A percentile compares a stretch with the other conserved stretches of the same genome.
phyloP scores from a whole-genome alignment of 73 alveolate genomes.

The Symbiodinium pilosum region DNA sequence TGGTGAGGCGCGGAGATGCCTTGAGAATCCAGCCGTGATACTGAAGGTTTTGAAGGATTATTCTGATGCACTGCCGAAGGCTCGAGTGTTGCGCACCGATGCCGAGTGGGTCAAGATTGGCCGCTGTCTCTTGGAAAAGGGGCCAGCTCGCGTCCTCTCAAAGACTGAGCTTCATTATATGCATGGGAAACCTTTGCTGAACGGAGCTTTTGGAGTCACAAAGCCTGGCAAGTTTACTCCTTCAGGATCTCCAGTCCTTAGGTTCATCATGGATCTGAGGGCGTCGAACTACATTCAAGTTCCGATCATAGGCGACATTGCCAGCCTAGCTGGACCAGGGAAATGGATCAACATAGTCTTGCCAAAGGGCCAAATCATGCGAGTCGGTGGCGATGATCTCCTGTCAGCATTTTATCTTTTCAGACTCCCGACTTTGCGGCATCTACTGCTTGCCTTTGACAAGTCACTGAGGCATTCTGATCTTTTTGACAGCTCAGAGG shows the following conservation, averaged over 20 bases:
- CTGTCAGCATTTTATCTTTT: slow-evolving; percentile 5
- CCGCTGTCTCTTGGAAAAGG: background rate
- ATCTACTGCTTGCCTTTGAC: background rate
- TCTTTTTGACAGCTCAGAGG: background rate
- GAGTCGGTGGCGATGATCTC: slow-evolving; percentile 1
- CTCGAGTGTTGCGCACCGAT: background rate
- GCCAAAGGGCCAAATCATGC: background rate
- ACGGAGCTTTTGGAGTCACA: slow-evolving; percentile 16
- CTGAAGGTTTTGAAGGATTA: background rate
- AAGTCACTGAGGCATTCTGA: background rate
- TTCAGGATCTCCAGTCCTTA: background rate
- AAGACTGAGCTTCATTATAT: background rate
- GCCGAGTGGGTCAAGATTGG: background rate
- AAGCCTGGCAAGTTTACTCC: background rate
- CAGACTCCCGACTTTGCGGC: background rate
- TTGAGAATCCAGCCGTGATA: background rate
- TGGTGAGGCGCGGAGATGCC: background rate
- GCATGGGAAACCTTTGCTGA: background rate
- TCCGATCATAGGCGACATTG: background rate
- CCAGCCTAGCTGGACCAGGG: background rate
- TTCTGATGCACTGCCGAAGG: background rate
- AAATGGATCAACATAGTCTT: slow-evolving; percentile 9
- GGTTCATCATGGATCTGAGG: slow-evolving; percentile 33
- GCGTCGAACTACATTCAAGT: background rate
- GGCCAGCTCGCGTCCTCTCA: background rate